Base-by-base conservation (phyloP, 345 rosid genomes). In the Populus ilicifolia region DNA sequence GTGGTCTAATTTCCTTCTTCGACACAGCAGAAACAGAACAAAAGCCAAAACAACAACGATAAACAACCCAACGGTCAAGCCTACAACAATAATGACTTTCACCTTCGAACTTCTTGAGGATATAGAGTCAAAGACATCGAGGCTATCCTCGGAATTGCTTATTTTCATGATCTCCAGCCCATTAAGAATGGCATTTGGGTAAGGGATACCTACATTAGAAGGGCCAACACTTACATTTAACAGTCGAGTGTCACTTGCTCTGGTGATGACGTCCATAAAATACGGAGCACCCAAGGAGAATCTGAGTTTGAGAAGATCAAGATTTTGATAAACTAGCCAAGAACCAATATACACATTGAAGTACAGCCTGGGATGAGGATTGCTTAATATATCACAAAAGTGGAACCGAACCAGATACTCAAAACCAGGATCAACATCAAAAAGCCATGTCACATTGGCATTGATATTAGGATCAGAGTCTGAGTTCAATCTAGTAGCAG, bases 331-430 rank as follows among this genome's bases (percentile, higher is more conserved):
- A 69, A 84, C 95, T 29, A 71, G 83, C 85, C 77, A 78, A 3
- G 95, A 84, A 71, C 92, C 88, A 75, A 90, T 73, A 44, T 81
- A 94, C 35, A 91, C 86, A 69, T 90, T 80, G 84, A 90, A 89
- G 20, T 63, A 23, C 56, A 83, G 56, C 43, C 29, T 67, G 17
- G 63, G 41, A 35, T 2, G 20, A 43, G 79, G 36, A 20, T 74
- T 48, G n/a, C 69, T 80, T 38, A 86, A 56, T 2, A 94, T 80
- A 73, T 93, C 87, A 72, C 97, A 94, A 66, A 94, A 88, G 77
- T 94, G 98, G 79, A 93, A 90, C 79, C 98, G 84, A 5, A 91
- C 84, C 38, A 93, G 84, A 81, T 91, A 89, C 17, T 88, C 88
- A 64, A 93, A 94, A 69, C 89, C 89, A 59, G 92, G 87, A 52